phyloP scores from a whole-genome alignment of 495 filamentous ascomycete genomes.

The Trichoderma erinaceum region DNA sequence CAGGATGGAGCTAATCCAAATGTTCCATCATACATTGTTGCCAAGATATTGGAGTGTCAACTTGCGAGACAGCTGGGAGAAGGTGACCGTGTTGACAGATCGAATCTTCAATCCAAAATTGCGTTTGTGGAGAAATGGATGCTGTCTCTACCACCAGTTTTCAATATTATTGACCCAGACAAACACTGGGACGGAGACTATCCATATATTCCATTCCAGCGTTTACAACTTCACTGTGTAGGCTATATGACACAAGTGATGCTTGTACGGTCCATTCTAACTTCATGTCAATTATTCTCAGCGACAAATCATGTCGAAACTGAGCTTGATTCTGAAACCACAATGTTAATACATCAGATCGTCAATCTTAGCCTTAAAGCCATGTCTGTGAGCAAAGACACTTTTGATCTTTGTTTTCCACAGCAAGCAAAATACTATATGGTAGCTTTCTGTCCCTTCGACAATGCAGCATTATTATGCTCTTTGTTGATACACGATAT shows the following conservation, averaged over 20 bases:
- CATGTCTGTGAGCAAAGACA: constrained; percentile 10
- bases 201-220: not conserved
- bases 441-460: not conserved
- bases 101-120: not conserved
- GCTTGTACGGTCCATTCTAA: not conserved
- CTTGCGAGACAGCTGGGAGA: not conserved
- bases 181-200: not conserved
- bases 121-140: not conserved
- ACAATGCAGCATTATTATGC: not conserved
- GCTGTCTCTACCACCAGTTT: not conserved
- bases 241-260: not conserved
- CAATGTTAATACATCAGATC: not conserved
- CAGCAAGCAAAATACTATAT: not conserved
- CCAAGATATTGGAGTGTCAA: not conserved
- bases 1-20: not conserved
- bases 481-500: not conserved
- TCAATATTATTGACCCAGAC: not conserved
- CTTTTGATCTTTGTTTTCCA: constrained; percentile 3
- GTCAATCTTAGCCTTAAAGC: not conserved
- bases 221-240: not conserved
- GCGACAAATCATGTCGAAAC: not conserved
- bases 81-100: not conserved
- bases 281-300: not conserved
- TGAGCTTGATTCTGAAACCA: not conserved
- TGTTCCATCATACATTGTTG: not conserved